phyloP scores from a whole-genome alignment of 2,329 filamentous ascomycete genomes.

The Penicillium sp. region DNA sequence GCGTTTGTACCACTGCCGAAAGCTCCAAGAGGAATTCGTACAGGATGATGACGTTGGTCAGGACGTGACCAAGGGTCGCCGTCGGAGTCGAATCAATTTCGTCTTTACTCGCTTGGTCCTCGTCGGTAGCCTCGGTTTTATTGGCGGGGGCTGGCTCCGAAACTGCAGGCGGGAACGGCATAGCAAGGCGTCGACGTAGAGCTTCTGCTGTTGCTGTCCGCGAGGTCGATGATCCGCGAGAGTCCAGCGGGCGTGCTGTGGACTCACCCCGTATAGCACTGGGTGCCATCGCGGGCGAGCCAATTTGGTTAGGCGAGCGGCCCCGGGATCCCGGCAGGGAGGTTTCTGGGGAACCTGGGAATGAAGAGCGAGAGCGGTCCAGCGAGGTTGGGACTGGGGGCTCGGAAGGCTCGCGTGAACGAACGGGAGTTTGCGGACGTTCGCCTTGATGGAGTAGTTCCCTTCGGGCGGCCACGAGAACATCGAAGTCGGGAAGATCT shows the following conservation, averaged over 20 bases:
- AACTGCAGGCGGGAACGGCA: constrained; percentile 31
- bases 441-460: constrained; percentile 43
- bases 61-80: constrained; percentile 74
- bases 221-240: constrained; percentile 30
- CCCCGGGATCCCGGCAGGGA: constrained; percentile 19
- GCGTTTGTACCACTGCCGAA: constrained; percentile 73
- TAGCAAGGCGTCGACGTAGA: constrained; percentile 40
- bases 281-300: constrained; percentile 12
- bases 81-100: constrained; percentile 44
- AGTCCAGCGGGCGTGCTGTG: constrained; percentile 24
- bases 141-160: neutral
- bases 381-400: constrained; percentile 21
- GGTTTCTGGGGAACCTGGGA: constrained; percentile 25
- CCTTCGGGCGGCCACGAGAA: constrained; percentile 66
- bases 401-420: constrained; percentile 28
- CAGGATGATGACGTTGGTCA: constrained; percentile 78
- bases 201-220: constrained; percentile 33
- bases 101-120: constrained; percentile 14
- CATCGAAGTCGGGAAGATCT: constrained; percentile 72
- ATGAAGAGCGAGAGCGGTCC: constrained; percentile 23
- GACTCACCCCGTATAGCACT: constrained; percentile 31
- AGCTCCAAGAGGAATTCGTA: constrained; percentile 81
- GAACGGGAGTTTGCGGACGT: constrained; percentile 19
- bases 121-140: constrained; percentile 12
- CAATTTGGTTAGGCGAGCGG: constrained; percentile 19